Base-by-base conservation (phyloP, 2,329 filamentous ascomycete genomes). In the Cladophialophora chaetospira region DNA sequence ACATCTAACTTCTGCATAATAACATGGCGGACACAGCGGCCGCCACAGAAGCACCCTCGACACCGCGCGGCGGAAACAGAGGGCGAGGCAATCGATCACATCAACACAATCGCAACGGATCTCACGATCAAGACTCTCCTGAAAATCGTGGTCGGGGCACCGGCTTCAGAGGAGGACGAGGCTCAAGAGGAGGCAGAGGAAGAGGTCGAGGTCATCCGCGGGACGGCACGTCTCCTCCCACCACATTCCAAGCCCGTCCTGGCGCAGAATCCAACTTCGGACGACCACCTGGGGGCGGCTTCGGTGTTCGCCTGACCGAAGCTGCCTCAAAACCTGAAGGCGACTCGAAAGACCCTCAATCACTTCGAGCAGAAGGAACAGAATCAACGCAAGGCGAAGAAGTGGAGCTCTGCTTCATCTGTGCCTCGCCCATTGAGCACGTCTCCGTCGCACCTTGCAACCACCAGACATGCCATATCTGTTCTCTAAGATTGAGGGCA, bases 381-480 rank as follows among this genome's bases (percentile, higher is more conserved):
- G 55, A 73, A 59, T 15, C 25, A 5, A 77, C 73, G 2, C n/a
- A 4, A 21, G 6, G 6, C n/a, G 82, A 82, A 45, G 82, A 91
- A 54, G 87, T 81, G 23, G 91, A 97, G 61, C 83, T 97, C 60
- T 99, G 94, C 82, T 97, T 97, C 75, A 99, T 99, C 69, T 99
- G 94, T 74, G 93, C 94, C 55, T 96, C 92, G 63, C 84, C 87
- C 2, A 87, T 99, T 45, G 85, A 88, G 46, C 91, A 97, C 76
- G 86, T 90, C 66, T 88, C 92, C 8, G 85, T 99, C 63, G 86
- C 92, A 28, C 93, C 94, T 17, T 99, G 94, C 75, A 97, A 97
- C 73, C 94, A 99, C 75, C 84, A 89, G 55, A 97, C 93, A 46
- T 99, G 94, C 71, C 94, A 99, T 75, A 96, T 97, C 63, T 99